These are phyloP conservation scores for Aspergillus piperis DNA, from an alignment of 2,329 filamentous ascomycete genomes.

Conservation along the genomic window DNA sequence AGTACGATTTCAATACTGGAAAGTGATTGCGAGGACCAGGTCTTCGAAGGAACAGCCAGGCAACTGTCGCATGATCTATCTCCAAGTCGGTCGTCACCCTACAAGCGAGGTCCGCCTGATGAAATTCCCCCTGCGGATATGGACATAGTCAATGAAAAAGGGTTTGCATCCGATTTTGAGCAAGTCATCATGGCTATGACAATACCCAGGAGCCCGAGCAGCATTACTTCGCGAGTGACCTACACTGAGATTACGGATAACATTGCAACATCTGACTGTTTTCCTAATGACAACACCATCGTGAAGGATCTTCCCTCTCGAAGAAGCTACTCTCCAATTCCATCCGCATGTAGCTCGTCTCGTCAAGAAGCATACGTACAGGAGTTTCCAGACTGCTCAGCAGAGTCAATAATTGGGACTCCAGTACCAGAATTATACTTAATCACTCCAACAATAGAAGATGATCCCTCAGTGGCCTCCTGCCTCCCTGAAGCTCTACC, in stretches of 20 bases:
- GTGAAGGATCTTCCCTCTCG: not conserved
- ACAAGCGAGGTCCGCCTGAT: not conserved
- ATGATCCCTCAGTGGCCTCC: not conserved
- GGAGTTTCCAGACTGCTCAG: not conserved
- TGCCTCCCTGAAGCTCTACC: not conserved
- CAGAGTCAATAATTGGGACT: too few species aligned
- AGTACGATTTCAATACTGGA: not conserved
- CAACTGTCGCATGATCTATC: not conserved
- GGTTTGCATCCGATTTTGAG: not conserved
- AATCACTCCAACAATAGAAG: not conserved
- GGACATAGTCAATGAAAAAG: not conserved
- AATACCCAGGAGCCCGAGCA: not conserved
- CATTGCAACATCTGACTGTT: conserved; percentile 2
- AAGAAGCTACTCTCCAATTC: not conserved
- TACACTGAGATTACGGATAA: not conserved
- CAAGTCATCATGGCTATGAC: not conserved
- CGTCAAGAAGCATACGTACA: not conserved
- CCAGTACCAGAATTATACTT: too few species aligned
- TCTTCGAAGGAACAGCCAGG: too few species aligned
- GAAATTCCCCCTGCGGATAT: not conserved
- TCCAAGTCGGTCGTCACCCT: not conserved
- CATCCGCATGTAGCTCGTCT: not conserved
- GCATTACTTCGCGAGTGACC: not conserved
- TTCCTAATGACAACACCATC: not conserved
- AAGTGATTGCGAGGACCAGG: not conserved